A percentile compares a stretch with the other conserved stretches of the same genome.
Conservation (phyloP, 306 rosid species). For the Fragaria iinumae region DNA sequence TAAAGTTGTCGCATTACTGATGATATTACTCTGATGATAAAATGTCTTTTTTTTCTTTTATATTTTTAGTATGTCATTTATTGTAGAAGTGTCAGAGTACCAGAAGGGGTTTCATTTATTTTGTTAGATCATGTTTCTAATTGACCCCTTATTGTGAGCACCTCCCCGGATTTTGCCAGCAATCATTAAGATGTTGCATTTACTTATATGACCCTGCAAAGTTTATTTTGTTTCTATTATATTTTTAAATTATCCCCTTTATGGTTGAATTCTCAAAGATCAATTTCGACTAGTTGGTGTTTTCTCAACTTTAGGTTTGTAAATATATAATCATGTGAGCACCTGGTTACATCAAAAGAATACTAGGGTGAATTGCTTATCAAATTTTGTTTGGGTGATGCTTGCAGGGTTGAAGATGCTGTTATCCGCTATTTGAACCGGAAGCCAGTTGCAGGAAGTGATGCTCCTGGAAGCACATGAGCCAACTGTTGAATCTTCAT, state of each 20-base stretch:
- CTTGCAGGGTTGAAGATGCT: conserved; percentile 97
- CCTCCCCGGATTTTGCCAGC: too few species aligned
- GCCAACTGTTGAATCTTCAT: conserved; percentile 23
- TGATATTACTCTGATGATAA: neutral
- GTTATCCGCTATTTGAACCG: conserved; percentile 93
- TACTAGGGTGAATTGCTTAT: neutral
- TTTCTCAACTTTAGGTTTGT: neutral
- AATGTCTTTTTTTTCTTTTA: too few species aligned
- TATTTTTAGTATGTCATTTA: too few species aligned
- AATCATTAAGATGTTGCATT: too few species aligned
- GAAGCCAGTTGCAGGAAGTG: conserved; percentile 75
- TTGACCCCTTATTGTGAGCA: too few species aligned
- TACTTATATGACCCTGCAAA: neutral
- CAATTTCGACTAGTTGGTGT: neutral
- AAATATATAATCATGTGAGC: neutral
- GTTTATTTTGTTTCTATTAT: neutral
- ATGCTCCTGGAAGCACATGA: conserved; percentile 87
- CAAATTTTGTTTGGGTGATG: neutral
- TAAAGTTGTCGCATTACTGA: too few species aligned
- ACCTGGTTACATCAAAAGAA: neutral
- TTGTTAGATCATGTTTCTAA: too few species aligned
- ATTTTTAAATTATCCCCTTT: neutral
- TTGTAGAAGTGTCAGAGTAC: too few species aligned
- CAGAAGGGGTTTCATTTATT: too few species aligned
- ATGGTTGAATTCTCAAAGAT: neutral